Evolutionary conservation across 1,284 basidiomycete species (phyloP).

Genomic region (Anthracocystis panici-leucophaei): DNA sequence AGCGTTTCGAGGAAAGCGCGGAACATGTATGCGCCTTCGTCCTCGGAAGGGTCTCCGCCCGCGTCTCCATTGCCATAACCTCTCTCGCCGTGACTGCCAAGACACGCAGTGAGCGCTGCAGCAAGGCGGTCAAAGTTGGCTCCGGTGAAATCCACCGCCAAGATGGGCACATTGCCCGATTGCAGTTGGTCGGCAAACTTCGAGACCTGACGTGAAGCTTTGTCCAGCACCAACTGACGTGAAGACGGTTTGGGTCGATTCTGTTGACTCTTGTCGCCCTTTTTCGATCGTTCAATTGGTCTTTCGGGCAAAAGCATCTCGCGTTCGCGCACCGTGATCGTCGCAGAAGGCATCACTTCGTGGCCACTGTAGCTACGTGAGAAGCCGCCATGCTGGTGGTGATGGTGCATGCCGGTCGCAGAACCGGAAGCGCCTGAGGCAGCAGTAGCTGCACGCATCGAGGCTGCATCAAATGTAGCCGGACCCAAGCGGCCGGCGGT

Average conservation of each 20-base stretch:
- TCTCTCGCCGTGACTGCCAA: constrained; percentile 35
- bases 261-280: constrained; percentile 52
- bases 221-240: constrained; percentile 56
- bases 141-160: constrained; percentile 61
- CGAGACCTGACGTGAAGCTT: constrained; percentile 54
- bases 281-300: constrained; percentile 46
- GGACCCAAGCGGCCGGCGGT: constrained; percentile 14
- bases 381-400: constrained; percentile 37
- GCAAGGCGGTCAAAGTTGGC: constrained; percentile 50
- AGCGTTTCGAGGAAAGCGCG: constrained; percentile 50
- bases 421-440: constrained; percentile 18
- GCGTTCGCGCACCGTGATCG: constrained; percentile 47
- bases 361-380: constrained; percentile 40
- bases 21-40: constrained; percentile 50
- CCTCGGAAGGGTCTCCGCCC: constrained; percentile 18
- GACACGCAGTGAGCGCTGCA: constrained; percentile 47
- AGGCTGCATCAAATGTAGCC: constrained; percentile 18
- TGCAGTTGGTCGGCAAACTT: constrained; percentile 55
- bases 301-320: constrained; percentile 56
- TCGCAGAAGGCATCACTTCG: constrained; percentile 49
- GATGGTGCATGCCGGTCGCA: constrained; percentile 26
- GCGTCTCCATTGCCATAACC: not conserved
- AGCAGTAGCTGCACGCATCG: constrained; percentile 23
- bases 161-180: constrained; percentile 55
- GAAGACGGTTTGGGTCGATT: constrained; percentile 54